Conservation (phyloP, 371 early-diverging fungal genomes). For the Rhizopus arrhizus region DNA sequence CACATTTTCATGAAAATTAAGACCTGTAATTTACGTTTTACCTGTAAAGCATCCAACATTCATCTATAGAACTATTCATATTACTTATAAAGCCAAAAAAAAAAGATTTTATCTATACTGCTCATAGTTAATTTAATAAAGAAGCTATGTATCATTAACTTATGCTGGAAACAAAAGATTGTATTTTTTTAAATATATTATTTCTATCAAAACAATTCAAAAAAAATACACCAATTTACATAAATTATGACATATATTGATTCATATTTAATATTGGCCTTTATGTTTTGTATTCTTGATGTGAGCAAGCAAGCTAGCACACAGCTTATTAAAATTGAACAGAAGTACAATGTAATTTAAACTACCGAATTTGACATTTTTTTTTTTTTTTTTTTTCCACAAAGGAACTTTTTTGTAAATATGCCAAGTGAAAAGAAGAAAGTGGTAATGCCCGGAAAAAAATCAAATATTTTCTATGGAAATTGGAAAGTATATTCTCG, state of each 20-base stretch:
- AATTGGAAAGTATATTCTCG: constrained; percentile 55
- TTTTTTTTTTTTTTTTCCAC: not conserved
- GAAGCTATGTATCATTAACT: no score
- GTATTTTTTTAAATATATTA: no score
- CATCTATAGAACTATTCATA: not conserved
- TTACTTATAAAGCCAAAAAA: not conserved
- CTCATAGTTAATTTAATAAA: no score
- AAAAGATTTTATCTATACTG: no score
- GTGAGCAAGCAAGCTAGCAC: no score
- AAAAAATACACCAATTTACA: no score
- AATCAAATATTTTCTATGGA: constrained; percentile 40
- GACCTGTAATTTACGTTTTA: not conserved
- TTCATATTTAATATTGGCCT: no score
- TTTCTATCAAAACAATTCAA: no score
- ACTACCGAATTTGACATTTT: not conserved
- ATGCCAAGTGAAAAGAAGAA: constrained; percentile 27
- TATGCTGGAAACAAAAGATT: no score
- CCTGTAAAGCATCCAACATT: no score
- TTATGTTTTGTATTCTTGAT: no score
- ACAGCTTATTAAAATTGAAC: not conserved
- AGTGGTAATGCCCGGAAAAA: constrained; percentile 39
- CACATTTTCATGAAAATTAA: not conserved
- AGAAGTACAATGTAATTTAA: not conserved
- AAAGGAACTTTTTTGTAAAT: not conserved
- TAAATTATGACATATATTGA: no score